Base-by-base conservation (phyloP, 805 yeast genomes). In the Scheffersomyces coipomensis region DNA sequence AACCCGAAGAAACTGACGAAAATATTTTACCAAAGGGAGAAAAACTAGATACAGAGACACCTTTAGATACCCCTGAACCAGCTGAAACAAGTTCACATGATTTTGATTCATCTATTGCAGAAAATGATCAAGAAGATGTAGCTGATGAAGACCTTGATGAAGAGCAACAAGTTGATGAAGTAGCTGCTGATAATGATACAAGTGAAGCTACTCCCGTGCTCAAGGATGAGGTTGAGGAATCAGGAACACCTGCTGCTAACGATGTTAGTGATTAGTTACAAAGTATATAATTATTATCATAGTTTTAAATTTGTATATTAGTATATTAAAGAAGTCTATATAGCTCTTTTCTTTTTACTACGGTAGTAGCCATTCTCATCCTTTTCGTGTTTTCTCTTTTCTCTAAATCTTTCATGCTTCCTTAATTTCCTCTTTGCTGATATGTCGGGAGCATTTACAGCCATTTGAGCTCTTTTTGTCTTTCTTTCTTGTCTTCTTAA, bases 341-440 rank as follows among this genome's bases (percentile, higher is more conserved):
- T 5, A 8, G 16, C n/a, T 24, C 60, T 56, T 37, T 74, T 80
- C 55, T 75, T 80, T 58, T 81, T 86, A 11, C 81, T 68, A 47
- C 77, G 85, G 52, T 85, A 86, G 49, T 68, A 79, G 0, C 95
- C 95, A 56, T 78, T 84, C 22, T 78, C 90, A 55, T 87, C 95
- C 58, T 78, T 85, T 37, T 76, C 80, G 36, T 72, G 79, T 55
- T 77, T 84, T 60, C 96, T 76, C 70, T 83, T 86, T 46, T 85
- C 93, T 58, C 90, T 79, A 21, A 78, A 75, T 51, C 83, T 76
- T 27, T 73, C 79, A 64, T 90, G 95, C 59, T 85, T 87, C 62
- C 73, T 83, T 53, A 87, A 55, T 64, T 85, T 87, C 60, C 86
- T 78, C 48, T 75, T 76, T 2, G 96, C 93, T n/a, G 88, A 83